Percentiles rank a stretch among this genome's conserved stretches.
Evolutionary conservation across 768 basidiomycete species (phyloP).

Genomic region (Leccinellum rugosiceps): DNA sequence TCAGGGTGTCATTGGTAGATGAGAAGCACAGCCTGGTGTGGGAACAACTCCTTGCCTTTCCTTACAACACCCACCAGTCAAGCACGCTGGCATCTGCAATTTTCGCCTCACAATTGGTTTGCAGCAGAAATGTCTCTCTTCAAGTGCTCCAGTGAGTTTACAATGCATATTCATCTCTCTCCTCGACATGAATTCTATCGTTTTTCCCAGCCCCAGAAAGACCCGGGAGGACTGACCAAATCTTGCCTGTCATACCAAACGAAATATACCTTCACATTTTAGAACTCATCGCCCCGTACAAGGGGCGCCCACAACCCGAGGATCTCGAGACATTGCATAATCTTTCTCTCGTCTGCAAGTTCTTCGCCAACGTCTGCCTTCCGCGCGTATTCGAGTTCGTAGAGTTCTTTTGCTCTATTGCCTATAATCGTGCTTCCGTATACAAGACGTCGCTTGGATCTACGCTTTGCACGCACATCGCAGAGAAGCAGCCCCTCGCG

Average conservation of each 20-base stretch:
- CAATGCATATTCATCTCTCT: background rate
- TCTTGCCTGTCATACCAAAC: background rate
- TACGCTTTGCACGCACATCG: background rate
- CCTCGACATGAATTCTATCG: background rate
- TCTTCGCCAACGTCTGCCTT: background rate
- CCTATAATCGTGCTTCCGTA: background rate
- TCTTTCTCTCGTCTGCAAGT: background rate
- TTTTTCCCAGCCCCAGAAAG: background rate
- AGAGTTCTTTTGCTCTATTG: background rate
- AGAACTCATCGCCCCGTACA: background rate
- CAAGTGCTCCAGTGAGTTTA: background rate
- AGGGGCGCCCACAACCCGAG: background rate
- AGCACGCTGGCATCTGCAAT: too few species aligned
- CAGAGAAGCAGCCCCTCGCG: background rate
- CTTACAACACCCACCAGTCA: background rate
- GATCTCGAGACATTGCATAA: background rate
- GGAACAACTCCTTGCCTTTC: background rate
- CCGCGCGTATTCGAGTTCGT: background rate
- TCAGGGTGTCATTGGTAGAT: background rate
- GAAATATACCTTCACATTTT: background rate
- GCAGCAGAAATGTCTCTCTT: background rate
- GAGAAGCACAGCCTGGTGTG: background rate
- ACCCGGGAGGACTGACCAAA: background rate
- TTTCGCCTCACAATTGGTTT: background rate
- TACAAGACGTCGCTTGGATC: background rate